A percentile compares a stretch with the other conserved stretches of the same genome.
Evolutionary conservation across 805 yeast species (phyloP).

Genomic region (Schizosaccharomyces cryophilus): DNA sequence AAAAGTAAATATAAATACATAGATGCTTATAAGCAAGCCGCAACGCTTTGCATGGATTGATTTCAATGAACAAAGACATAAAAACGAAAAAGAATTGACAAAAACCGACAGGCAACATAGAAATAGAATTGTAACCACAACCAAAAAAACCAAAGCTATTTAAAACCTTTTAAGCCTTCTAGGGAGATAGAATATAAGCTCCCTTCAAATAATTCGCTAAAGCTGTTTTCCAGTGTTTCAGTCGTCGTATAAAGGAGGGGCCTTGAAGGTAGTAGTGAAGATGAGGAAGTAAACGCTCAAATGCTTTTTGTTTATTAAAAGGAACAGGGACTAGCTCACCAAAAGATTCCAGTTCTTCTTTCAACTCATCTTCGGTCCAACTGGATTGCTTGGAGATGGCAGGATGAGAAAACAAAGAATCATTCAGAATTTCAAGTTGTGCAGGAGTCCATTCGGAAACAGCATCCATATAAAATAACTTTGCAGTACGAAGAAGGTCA

Average conservation of each 20-base stretch:
- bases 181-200: background rate
- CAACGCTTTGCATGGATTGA: too few species aligned
- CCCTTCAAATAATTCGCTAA: background rate
- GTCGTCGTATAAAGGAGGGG: background rate
- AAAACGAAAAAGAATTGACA: too few species aligned
- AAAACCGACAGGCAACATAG: too few species aligned
- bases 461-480: background rate
- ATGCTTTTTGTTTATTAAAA: background rate
- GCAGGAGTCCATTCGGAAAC: background rate
- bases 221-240: background rate
- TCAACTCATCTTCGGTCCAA: background rate
- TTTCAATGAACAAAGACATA: too few species aligned
- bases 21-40: too few species aligned
- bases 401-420: background rate
- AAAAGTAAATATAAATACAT: too few species aligned
- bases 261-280: background rate
- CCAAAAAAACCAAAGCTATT: too few species aligned
- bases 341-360: background rate
- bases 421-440: background rate
- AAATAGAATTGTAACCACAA: too few species aligned
- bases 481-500: background rate
- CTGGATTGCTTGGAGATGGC: background rate
- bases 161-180: background rate
- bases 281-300: background rate
- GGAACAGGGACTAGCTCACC: background rate